A percentile compares a stretch with the other conserved stretches of the same genome.
Conservation (phyloP, 108 stramenopile species). For the Epithemia pelagica region DNA sequence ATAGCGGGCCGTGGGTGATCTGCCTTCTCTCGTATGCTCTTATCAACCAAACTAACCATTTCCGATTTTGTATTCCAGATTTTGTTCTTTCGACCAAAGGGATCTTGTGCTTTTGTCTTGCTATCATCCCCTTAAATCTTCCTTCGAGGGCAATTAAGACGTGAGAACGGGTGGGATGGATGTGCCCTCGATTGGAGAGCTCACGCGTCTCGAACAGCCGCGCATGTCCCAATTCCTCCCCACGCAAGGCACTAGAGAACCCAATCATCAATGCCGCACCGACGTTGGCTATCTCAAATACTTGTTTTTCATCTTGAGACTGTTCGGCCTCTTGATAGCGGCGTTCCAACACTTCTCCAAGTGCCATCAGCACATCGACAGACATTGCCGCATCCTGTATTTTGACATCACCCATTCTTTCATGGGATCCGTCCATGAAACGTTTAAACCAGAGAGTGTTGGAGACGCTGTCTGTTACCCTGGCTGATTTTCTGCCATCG, state of each 20-base stretch:
- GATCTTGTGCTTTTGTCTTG: neutral
- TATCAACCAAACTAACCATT: neutral
- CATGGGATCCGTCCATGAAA: conserved; percentile 10
- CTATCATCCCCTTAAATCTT: neutral
- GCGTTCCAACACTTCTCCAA: neutral
- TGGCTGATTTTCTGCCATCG: neutral
- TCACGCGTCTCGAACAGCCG: neutral
- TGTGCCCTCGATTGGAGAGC: neutral
- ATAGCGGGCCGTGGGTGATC: neutral
- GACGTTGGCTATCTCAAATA: neutral
- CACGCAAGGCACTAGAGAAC: neutral
- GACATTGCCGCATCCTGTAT: conserved; percentile 8
- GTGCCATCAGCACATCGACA: conserved; percentile 3
- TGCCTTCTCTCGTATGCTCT: neutral
- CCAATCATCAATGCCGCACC: neutral
- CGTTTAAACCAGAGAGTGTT: conserved; percentile 7
- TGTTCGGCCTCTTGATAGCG: neutral
- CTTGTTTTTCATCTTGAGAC: neutral
- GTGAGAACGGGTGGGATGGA: neutral
- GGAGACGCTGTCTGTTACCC: neutral
- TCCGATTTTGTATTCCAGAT: neutral
- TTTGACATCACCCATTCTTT: conserved; percentile 13
- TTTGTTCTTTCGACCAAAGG: neutral
- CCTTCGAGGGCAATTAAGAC: neutral
- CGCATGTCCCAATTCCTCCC: neutral